Base-by-base conservation (phyloP, 345 rosid species). In the Heritiera fomes region DNA sequence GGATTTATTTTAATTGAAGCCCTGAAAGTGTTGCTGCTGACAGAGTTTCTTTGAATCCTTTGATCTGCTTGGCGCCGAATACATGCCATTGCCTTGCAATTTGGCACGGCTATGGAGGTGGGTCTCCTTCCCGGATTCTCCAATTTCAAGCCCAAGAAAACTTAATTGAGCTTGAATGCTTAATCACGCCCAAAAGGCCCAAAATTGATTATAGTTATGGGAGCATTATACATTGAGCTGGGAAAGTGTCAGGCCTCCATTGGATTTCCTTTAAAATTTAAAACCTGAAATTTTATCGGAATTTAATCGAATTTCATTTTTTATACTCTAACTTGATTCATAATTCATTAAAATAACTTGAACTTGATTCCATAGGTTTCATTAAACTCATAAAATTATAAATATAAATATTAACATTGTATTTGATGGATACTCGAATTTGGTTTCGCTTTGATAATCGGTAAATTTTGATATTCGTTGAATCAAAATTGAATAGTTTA, bases 1-100 rank as follows among this genome's bases (percentile, higher is more conserved):
- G 73, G 56, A 13, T 68, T 68, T 47, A 20, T 47, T 49, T 50
- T 50, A 50, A 71, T 28, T 30, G 67, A 63, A 66, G 50, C 13
- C n/a, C 14, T 13, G 67, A 28, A 47, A 20, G 40, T n/a, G 72
- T n/a, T 43, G 74, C 18, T 34, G 38, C 6, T 71, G 38, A 47
- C n/a, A 7, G 60, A 1, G 6, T 23, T 18, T 17, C 2, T 67
- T 56, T 49, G 53, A 47, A 11, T 49, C 14, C 63, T 55, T 20
- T 17, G 59, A 55, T 4, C 58, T 53, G 69, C 28, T 75, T 59
- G 14, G 41, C 68, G 60, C 60, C 71, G 59, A 75, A 75, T 20
- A 60, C 9, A 62, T 46, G 78, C 46, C 71, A 17, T 23, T 46
- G 78, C 46, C 71, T 17, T 23, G 32, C 78, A n/a, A 32, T 18